A percentile compares a stretch with the other conserved stretches of the same genome.
Conservation (phyloP, 164 flowering plant species). For the Platanus orientalis region DNA sequence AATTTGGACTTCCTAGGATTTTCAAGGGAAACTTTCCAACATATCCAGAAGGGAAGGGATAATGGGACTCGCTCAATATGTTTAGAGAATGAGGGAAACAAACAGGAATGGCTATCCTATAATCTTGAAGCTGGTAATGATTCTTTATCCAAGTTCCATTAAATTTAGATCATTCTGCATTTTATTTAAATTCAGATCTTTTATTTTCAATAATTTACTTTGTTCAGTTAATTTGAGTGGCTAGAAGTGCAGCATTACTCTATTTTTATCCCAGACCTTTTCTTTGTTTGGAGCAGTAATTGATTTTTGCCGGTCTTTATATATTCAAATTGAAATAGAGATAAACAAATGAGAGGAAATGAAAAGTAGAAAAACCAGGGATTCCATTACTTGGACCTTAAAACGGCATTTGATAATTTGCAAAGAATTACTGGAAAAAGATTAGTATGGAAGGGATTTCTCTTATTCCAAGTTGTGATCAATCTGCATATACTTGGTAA, state of each 20-base stretch:
- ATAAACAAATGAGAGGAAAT: background rate
- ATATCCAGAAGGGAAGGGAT: slow-evolving; percentile 13
- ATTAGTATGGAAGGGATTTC: no score
- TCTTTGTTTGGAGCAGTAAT: background rate
- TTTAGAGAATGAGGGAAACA: slow-evolving; percentile 18
- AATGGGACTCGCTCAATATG: slow-evolving; percentile 13
- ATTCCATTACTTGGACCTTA: slow-evolving; percentile 10
- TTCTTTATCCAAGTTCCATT: background rate
- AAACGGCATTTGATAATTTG: background rate
- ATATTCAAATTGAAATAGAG: background rate
- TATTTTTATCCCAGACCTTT: background rate
- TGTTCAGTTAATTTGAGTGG: no score
- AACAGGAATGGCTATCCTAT: slow-evolving; percentile 23
- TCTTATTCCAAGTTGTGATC: no score
- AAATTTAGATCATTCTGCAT: background rate
- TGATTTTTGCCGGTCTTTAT: background rate
- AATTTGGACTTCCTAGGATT: slow-evolving; percentile 11
- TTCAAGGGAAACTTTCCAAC: slow-evolving; percentile 23
- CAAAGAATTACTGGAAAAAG: background rate
- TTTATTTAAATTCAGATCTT: background rate
- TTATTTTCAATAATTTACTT: no score
- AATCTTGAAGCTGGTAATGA: slow-evolving; percentile 33
- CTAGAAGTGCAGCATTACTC: background rate
- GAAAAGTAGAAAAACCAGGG: slow-evolving; percentile 6
- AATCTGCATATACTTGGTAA: no score